Evolutionary conservation across 1,284 basidiomycete genomes (phyloP).

Genomic region (Moesziomyces parantarcticus): DNA sequence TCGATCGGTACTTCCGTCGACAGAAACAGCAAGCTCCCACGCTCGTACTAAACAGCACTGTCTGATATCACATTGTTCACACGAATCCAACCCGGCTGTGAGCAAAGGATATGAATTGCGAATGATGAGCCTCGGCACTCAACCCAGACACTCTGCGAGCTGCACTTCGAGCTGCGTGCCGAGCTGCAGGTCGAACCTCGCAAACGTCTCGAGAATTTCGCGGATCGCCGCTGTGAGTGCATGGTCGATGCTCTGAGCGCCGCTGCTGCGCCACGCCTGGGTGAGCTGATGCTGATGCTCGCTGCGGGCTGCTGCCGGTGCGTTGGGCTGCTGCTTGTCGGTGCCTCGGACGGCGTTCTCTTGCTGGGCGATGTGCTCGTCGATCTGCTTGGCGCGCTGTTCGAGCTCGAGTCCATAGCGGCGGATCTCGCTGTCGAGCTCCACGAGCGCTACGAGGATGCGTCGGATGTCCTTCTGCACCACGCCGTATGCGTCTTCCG

Average conservation of each 20-base stretch:
- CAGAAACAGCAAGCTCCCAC: no score
- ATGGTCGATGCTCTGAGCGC: slow-evolving; percentile 21
- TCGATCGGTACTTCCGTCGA: no score
- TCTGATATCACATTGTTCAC: no score
- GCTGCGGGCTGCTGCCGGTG: not conserved
- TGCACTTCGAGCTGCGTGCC: slow-evolving; percentile 32
- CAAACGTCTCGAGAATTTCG: slow-evolving; percentile 36
- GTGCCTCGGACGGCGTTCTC: slow-evolving; percentile 1
- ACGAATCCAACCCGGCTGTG: no score
- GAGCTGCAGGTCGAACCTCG: slow-evolving; percentile 28
- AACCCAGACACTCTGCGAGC: slow-evolving; percentile 27
- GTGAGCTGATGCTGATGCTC: slow-evolving; percentile 17
- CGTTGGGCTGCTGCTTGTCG: not conserved
- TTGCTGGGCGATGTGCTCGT: slow-evolving; percentile 16
- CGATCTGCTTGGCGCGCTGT: slow-evolving; percentile 10
- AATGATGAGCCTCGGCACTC: slow-evolving; percentile 1
- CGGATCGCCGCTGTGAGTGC: slow-evolving; percentile 15
- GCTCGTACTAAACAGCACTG: no score
- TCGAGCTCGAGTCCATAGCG: slow-evolving; percentile 33
- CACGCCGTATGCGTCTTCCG: slow-evolving; percentile 51
- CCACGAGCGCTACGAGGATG: slow-evolving; percentile 21
- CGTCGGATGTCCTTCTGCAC: slow-evolving; percentile 50
- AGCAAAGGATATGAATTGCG: no score
- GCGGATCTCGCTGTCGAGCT: slow-evolving; percentile 22
- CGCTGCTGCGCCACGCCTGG: slow-evolving; percentile 21